Percentiles rank a stretch among this genome's conserved stretches.
Conservation (phyloP, 371 early-diverging fungal genomes). For the Blakeslea trispora region DNA sequence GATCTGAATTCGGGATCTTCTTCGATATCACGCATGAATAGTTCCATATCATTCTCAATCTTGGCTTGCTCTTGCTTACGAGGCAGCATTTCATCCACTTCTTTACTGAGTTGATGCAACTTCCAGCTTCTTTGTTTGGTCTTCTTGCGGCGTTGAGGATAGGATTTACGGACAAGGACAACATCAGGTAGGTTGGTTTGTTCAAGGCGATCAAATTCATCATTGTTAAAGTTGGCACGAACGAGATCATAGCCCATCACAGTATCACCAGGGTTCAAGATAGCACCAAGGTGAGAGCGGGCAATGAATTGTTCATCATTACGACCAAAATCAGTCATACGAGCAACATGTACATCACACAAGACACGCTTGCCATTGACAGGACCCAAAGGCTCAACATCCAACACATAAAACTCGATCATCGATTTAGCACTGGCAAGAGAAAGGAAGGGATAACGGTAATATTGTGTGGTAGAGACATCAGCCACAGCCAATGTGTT, state of each 20-base stretch:
- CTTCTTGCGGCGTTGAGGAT: conserved; percentile 88
- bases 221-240: conserved; percentile 90
- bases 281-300: conserved; percentile 91
- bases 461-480: conserved; percentile 74
- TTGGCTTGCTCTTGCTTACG: conserved; percentile 76
- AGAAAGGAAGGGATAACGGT: conserved; percentile 81
- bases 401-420: conserved; percentile 92
- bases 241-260: conserved; percentile 91
- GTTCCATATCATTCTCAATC: conserved; percentile 80
- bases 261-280: conserved; percentile 90
- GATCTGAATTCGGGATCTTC: conserved; percentile 95
- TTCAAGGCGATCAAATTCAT: conserved; percentile 71
- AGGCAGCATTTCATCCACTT: conserved; percentile 78
- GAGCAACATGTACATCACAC: conserved; percentile 80
- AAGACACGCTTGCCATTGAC: conserved; percentile 72
- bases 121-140: conserved; percentile 88
- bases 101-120: conserved; percentile 84
- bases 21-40: conserved; percentile 94
- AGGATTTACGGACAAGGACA: conserved; percentile 87
- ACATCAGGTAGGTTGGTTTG: conserved; percentile 80
- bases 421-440: conserved; percentile 76
- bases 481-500: conserved; percentile 79
- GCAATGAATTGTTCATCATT: conserved; percentile 85
- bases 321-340: conserved; percentile 79
- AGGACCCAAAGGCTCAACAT: conserved; percentile 85